Evolutionary conservation across 441 rosid species (phyloP).

Genomic region (Capsella rubella): DNA sequence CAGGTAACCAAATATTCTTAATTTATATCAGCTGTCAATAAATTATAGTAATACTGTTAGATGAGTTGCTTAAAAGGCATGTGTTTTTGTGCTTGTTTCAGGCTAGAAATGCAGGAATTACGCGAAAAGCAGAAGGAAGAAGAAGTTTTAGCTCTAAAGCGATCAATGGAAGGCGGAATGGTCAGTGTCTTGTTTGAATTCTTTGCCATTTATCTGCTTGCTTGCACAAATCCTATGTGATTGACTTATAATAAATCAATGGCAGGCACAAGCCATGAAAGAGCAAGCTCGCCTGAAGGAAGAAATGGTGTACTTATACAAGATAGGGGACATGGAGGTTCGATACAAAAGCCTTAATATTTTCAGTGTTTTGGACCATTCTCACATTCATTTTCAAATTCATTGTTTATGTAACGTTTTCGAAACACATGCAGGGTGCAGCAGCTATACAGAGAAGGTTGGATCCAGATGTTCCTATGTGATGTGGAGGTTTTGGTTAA

Average conservation of each 20-base stretch:
- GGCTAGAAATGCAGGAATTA: constrained; percentile 73
- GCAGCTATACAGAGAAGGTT: constrained; percentile 91
- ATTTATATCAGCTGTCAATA: neutral
- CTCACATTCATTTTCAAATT: neutral
- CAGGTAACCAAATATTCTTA: constrained; percentile 56
- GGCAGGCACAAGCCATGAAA: constrained; percentile 95
- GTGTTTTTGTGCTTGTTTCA: constrained; percentile 44
- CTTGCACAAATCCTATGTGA: constrained; percentile 2
- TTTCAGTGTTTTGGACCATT: neutral
- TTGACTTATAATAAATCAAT: neutral
- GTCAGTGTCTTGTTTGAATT: constrained; percentile 47
- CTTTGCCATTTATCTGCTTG: neutral
- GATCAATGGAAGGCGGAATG: constrained; percentile 97
- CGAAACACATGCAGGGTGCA: constrained; percentile 62
- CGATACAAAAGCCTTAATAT: constrained; percentile 10
- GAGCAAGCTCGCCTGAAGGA: constrained; percentile 89
- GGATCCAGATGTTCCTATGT: constrained; percentile 93
- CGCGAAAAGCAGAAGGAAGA: constrained; percentile 91
- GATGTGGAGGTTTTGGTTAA: constrained; percentile 35
- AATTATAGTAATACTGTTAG: neutral
- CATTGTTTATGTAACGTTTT: neutral
- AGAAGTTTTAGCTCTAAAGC: constrained; percentile 72
- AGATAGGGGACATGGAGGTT: constrained; percentile 91
- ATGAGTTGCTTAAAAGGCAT: neutral
- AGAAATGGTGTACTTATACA: constrained; percentile 92